Evolutionary conservation across 2,329 filamentous ascomycete genomes (phyloP), one percentile per base, ranked within the genome.

Genomic region (Phoma sp.): DNA sequence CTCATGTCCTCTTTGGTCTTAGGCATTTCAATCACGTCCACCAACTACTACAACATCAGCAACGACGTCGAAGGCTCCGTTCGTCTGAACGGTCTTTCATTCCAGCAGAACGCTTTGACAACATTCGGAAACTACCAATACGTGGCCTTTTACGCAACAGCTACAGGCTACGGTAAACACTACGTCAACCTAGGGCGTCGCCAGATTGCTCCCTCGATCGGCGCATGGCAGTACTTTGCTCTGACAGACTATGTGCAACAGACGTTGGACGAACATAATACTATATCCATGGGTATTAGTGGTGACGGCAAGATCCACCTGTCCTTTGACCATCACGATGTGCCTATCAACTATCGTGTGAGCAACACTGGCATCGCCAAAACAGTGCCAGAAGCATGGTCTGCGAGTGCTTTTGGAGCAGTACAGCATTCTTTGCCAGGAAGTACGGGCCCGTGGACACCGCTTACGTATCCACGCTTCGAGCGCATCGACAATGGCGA

Each of bases 251-350:
- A 83, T 42, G 69, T 77, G 13, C 80, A 83, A 61, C 79, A 74
- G 10, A 77, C 75, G 1, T 75, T 82, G 38, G 81, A 83, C 52
- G 80, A 80, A 3, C 81, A 83, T 62, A 83, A 83, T 55, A 82
- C 80, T 3, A 78, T 82, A 40, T 80, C 80, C 64, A 73, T 83
- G 58, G 81, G 80, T 2, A 78, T 82, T 38, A 81, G 76, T 39
- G 79, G 77, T 1, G 80, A 83, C 55, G 80, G 80, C 39, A 82
- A 78, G n/a, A 81, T 83, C 23, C 81, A 83, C 55, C 64, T 83
- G 4, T 79, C 78, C 7, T 83, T 81, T 58, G 80, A 83, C 49
- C 81, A 82, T 56, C 80, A 83, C 52, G 70, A 73, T 32, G 69
- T 72, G 1, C 69, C 69, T 2, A 64, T 73, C 42, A 73, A 73